These are phyloP conservation scores for Colletotrichum cordylinicola DNA, from an alignment of 2,329 filamentous ascomycete species.

Conservation along the genomic window DNA sequence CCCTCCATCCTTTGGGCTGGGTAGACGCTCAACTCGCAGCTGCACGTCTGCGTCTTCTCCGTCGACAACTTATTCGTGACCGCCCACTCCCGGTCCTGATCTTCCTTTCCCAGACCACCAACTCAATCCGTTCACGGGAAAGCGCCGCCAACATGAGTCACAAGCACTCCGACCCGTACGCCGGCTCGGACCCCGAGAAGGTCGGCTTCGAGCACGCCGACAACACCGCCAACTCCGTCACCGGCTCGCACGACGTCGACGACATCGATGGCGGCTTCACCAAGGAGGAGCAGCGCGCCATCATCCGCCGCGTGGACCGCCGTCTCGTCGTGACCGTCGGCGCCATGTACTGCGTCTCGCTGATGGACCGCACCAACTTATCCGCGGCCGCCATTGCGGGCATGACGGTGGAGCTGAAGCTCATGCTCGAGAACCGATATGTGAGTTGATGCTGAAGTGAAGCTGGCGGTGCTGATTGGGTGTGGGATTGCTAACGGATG, in stretches of 20 bases:
- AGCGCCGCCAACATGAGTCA: not conserved
- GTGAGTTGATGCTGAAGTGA: constrained; percentile 31
- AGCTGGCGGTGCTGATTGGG: not conserved
- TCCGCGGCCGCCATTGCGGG: constrained; percentile 76
- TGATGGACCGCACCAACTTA: constrained; percentile 83
- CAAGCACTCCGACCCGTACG: constrained; percentile 16
- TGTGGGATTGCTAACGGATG: not conserved
- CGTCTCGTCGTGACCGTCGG: constrained; percentile 68
- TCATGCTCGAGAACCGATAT: constrained; percentile 50
- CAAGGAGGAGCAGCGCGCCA: constrained; percentile 66
- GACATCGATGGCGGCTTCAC: constrained; percentile 54
- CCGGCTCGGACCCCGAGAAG: constrained; percentile 22
- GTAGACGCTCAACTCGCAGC: constrained; percentile 8
- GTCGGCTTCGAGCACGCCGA: constrained; percentile 19
- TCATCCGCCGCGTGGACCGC: constrained; percentile 73
- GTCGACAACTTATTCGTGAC: not conserved
- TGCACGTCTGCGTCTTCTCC: not conserved
- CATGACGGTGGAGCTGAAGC: constrained; percentile 52
- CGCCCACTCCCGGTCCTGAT: not conserved
- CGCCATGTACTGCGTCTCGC: constrained; percentile 73
- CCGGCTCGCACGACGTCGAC: not conserved
- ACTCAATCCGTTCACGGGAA: not conserved
- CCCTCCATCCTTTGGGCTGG: not conserved
- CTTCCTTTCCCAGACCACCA: not conserved
- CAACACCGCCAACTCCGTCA: constrained; percentile 5